These are phyloP conservation scores for Phytopythium chamaehyphon DNA, from an alignment of 352 stramenopile genomes.

Conservation along the genomic window DNA sequence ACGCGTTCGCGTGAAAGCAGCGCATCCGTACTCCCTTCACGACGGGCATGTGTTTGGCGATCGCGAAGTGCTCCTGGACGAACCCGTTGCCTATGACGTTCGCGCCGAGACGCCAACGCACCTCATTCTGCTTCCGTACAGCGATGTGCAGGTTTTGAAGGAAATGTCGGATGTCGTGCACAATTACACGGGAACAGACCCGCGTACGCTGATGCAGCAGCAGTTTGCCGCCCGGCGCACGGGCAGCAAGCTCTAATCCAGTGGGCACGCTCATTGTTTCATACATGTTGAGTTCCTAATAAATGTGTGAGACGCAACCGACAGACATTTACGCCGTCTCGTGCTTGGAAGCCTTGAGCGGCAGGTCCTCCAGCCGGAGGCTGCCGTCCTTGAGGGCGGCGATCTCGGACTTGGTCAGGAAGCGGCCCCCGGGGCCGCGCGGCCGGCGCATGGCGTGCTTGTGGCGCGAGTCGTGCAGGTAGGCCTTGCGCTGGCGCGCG, in stretches of 20 bases:
- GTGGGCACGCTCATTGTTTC: background rate
- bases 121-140: slow-evolving; percentile 57
- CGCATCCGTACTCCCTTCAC: slow-evolving; percentile 48
- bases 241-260: slow-evolving; percentile 22
- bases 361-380: slow-evolving; percentile 57
- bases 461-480: slow-evolving; percentile 73
- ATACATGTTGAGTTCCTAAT: slow-evolving; percentile 8
- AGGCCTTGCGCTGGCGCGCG: slow-evolving; percentile 63
- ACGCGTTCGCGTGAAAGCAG: slow-evolving; percentile 58
- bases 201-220: slow-evolving; percentile 30
- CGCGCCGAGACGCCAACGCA: slow-evolving; percentile 47
- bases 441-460: slow-evolving; percentile 74
- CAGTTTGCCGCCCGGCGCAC: slow-evolving; percentile 27
- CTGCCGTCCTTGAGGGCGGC: slow-evolving; percentile 64
- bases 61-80: slow-evolving; percentile 59
- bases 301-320: background rate
- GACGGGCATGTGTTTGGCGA: slow-evolving; percentile 60
- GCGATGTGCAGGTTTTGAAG: slow-evolving; percentile 55
- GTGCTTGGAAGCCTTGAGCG: slow-evolving; percentile 32
- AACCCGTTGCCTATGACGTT: slow-evolving; percentile 72
- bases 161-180: slow-evolving; percentile 26
- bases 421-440: slow-evolving; percentile 66
- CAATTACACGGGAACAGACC: slow-evolving; percentile 23
- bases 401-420: slow-evolving; percentile 78
- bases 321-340: slow-evolving; percentile 2